Evolutionary conservation across 805 yeast genomes (phyloP), one percentile per base, ranked within the genome.

Genomic region (Candida sphagnicola): DNA sequence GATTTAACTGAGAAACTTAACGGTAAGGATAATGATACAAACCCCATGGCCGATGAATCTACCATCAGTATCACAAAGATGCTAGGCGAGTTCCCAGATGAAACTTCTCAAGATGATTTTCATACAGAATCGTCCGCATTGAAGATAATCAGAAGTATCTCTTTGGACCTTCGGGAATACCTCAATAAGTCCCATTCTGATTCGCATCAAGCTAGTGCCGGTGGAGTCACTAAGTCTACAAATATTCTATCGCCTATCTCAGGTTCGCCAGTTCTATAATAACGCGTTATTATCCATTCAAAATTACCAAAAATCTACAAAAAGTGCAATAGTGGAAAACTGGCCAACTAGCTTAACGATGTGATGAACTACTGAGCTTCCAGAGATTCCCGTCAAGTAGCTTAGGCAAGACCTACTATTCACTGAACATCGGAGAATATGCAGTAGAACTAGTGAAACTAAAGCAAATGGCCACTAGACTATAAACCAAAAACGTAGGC

Each of bases 61-160:
- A 38, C 46, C 12, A 18, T 48, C 4, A 39, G 43, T n/a, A 35
- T 48, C 19, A 31, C 33, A 19, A 48, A 44, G 15, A 44, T 46
- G 32, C 29, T 48, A 8, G 18, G 38, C 15, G 29, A 33, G 11
- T 6, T 14, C 10, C 28, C 28, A 5, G 16, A 21, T 6, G 28
- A 33, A 5, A n/a, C 13, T 11, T 5, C 35, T 21, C 35, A 8
- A 26, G 24, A 21, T 21, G 24, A 6, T 21, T 10, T 6, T 6
- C 10, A 10, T 10, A 21, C 6, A 21, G 24, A 10, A 21, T 26
- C 29, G 8, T 13, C 29, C 6, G 29, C 29, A 8, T 13, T 26
- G 15, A 26, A 26, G 14, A 26, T 26, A 13, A 26, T 26, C 12
- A 10, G 29, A 10, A 26, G 29, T n/a, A 26, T 26, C 8, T 26